Conservation (phyloP, 2,329 filamentous ascomycete genomes). For the Fusarium papillatum region DNA sequence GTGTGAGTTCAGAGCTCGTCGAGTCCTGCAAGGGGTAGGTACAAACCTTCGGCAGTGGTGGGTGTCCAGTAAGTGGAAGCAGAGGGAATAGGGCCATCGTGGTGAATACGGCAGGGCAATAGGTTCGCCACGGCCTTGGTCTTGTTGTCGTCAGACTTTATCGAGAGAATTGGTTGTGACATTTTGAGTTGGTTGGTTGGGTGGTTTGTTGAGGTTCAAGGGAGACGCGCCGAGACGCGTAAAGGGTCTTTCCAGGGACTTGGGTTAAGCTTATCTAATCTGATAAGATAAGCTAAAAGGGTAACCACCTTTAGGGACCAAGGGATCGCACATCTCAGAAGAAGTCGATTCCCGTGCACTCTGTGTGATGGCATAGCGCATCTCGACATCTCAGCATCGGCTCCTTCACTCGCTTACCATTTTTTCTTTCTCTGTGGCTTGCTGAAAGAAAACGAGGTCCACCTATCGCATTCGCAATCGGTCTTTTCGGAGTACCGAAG, state of each 20-base stretch:
- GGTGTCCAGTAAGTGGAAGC: conserved; percentile 80
- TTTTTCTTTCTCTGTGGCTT: neutral
- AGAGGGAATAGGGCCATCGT: conserved; percentile 79
- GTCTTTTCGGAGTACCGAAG: conserved; percentile 3
- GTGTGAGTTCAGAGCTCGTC: conserved; percentile 12
- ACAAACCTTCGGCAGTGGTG: conserved; percentile 58
- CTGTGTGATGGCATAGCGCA: neutral
- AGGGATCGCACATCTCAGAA: neutral
- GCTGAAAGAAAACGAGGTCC: neutral
- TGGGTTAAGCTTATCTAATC: conserved; percentile 28
- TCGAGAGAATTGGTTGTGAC: conserved; percentile 58
- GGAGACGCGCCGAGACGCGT: conserved; percentile 43
- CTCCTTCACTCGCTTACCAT: neutral
- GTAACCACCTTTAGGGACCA: neutral
- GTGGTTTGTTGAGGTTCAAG: neutral
- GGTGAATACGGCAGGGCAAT: conserved; percentile 84
- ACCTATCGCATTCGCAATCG: conserved; percentile 3
- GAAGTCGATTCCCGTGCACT: neutral
- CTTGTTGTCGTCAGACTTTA: conserved; percentile 45
- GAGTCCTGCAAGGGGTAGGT: neutral
- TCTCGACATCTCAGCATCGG: neutral
- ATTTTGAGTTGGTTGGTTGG: conserved; percentile 43
- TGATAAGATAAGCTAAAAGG: neutral
- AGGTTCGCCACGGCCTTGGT: conserved; percentile 73
- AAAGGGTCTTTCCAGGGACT: conserved; percentile 10